Evolutionary conservation across 2,329 filamentous ascomycete species (phyloP).

Genomic region (Sordariomycetes sp.): DNA sequence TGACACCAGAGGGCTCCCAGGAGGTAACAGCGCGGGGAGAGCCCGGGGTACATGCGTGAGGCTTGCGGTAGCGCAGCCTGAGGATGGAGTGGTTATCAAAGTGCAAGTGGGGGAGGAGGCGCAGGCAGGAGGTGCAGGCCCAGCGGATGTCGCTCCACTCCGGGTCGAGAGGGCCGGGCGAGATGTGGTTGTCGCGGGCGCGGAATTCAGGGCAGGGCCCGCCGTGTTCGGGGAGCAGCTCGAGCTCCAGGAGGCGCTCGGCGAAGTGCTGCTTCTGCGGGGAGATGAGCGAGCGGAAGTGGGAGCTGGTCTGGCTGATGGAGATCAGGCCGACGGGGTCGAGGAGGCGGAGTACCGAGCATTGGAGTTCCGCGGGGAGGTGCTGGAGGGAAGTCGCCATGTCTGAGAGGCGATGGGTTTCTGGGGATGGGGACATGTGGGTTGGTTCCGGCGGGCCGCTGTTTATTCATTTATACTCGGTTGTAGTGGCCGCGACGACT

Average conservation of each 20-base stretch:
- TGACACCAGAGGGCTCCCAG: not conserved
- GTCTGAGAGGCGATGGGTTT: too few relatives aligned
- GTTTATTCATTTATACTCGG: too few relatives aligned
- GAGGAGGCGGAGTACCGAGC: not conserved
- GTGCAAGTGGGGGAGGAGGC: not conserved
- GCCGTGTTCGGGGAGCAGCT: not conserved
- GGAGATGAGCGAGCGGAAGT: not conserved
- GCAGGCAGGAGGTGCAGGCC: not conserved
- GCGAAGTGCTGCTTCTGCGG: not conserved
- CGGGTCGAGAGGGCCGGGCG: not conserved
- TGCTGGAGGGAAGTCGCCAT: not conserved
- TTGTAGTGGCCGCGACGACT: too few relatives aligned
- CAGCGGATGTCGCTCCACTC: not conserved
- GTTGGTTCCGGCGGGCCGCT: too few relatives aligned
- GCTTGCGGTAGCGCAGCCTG: not conserved
- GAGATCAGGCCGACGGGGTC: slow-evolving; percentile 3
- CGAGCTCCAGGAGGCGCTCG: not conserved
- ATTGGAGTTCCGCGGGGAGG: not conserved
- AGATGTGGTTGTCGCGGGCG: not conserved
- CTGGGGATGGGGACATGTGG: too few relatives aligned
- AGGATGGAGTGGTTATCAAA: not conserved
- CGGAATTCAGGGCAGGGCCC: not conserved
- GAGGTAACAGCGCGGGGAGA: not conserved
- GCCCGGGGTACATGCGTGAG: not conserved
- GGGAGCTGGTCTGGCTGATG: slow-evolving; percentile 6